Evolutionary conservation across 1,284 basidiomycete genomes (phyloP).

Genomic region (Cryptococcus sp.): DNA sequence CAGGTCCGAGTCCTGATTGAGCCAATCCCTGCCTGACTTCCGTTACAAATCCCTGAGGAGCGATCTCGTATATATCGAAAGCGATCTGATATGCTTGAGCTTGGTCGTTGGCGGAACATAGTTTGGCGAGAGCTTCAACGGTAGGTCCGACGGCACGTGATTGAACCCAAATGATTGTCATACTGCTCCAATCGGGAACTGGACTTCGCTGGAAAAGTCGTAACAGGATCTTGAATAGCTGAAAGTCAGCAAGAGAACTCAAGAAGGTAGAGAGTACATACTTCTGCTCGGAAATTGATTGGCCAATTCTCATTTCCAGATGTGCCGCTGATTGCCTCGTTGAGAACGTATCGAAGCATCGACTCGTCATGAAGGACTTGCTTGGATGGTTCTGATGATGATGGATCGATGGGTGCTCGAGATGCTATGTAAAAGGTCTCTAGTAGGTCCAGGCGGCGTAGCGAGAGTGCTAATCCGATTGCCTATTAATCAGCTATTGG

Average conservation of each 20-base stretch:
- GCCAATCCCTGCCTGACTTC: slow-evolving; percentile 11
- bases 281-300: slow-evolving; percentile 54
- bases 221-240: slow-evolving; percentile 59
- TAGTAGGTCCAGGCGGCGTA: slow-evolving; percentile 78
- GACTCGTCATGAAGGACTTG: slow-evolving; percentile 59
- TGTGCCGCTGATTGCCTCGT: slow-evolving; percentile 68
- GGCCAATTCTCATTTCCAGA: slow-evolving; percentile 44
- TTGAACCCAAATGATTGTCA: slow-evolving; percentile 84
- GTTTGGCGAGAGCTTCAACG: slow-evolving; percentile 34
- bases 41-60: slow-evolving; percentile 57
- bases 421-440: slow-evolving; percentile 60
- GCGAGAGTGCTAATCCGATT: slow-evolving; percentile 87
- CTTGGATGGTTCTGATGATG: slow-evolving; percentile 10
- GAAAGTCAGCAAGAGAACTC: not conserved
- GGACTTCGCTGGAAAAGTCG: slow-evolving; percentile 69
- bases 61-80: slow-evolving; percentile 89
- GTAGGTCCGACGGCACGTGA: slow-evolving; percentile 66
- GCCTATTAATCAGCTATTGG: slow-evolving; percentile 55
- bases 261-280: slow-evolving; percentile 39
- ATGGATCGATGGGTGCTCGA: slow-evolving; percentile 23
- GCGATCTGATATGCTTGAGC: slow-evolving; percentile 86
- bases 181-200: slow-evolving; percentile 64
- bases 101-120: slow-evolving; percentile 48
- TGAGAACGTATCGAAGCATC: slow-evolving; percentile 82
- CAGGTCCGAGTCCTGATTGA: slow-evolving; percentile 19